Evolutionary conservation across 805 yeast species (phyloP).

Genomic region (Naumovozyma castellii): DNA sequence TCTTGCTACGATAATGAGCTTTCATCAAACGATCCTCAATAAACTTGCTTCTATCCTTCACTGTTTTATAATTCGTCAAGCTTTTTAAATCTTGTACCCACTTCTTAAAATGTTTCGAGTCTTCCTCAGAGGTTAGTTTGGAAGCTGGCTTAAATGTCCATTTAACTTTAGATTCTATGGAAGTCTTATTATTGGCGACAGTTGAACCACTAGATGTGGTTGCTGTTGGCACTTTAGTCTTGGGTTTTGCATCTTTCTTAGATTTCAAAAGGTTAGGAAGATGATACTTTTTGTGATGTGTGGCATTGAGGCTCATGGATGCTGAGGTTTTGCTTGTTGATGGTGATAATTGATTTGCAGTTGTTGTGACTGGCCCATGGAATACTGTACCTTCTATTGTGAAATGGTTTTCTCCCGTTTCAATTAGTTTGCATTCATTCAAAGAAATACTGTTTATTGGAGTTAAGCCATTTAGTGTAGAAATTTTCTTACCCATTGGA

Average conservation of each 20-base stretch:
- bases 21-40: conserved; percentile 31
- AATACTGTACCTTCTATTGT: conserved; percentile 28
- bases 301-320: background rate
- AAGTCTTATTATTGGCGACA: background rate
- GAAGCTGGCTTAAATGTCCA: conserved; percentile 23
- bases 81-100: conserved; percentile 52
- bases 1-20: conserved; percentile 10
- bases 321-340: background rate
- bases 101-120: conserved; percentile 34
- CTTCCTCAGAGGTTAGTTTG: conserved; percentile 35
- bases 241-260: background rate
- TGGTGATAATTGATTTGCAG: background rate
- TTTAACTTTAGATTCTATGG: conserved; percentile 8
- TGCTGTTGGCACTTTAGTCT: background rate
- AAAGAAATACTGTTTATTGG: conserved; percentile 36
- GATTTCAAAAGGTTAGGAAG: background rate
- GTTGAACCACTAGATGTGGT: background rate
- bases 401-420: conserved; percentile 33
- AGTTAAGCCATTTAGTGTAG: conserved; percentile 18
- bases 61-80: conserved; percentile 38
- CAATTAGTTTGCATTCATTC: conserved; percentile 28
- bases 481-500: background rate
- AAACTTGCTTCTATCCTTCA: conserved; percentile 41
- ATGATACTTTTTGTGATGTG: background rate
- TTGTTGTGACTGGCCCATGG: background rate